These are phyloP conservation scores for Penicillium samsonianum DNA, from an alignment of 495 filamentous ascomycete species.

Conservation along the genomic window DNA sequence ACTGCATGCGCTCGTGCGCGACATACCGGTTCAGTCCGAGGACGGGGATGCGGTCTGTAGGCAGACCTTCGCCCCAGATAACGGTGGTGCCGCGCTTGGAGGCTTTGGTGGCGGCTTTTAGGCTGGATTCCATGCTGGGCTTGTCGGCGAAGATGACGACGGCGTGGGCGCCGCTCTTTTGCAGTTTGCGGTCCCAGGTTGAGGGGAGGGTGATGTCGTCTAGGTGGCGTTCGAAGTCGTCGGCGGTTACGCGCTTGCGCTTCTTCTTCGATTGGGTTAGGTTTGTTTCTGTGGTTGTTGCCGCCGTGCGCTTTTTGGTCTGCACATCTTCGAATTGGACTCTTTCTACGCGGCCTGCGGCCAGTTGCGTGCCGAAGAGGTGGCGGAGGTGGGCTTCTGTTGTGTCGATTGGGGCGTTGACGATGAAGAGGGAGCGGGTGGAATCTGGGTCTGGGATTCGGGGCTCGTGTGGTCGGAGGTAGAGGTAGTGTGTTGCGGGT, in stretches of 20 bases:
- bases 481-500: slow-evolving; percentile 77
- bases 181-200: slow-evolving; percentile 75
- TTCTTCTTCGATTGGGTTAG: slow-evolving; percentile 54
- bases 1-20: slow-evolving; percentile 61
- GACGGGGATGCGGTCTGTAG: slow-evolving; percentile 48
- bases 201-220: slow-evolving; percentile 58
- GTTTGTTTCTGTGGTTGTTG: slow-evolving; percentile 28
- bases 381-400: slow-evolving; percentile 73
- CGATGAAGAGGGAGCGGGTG: slow-evolving; percentile 76
- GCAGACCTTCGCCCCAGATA: slow-evolving; percentile 65
- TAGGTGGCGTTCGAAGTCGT: slow-evolving; percentile 54
- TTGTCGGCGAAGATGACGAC: slow-evolving; percentile 82
- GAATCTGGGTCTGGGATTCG: slow-evolving; percentile 72
- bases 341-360: slow-evolving; percentile 72
- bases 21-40: slow-evolving; percentile 66
- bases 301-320: slow-evolving; percentile 39
- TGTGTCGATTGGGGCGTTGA: slow-evolving; percentile 85
- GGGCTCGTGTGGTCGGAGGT: slow-evolving; percentile 78
- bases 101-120: slow-evolving; percentile 69
- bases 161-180: slow-evolving; percentile 71
- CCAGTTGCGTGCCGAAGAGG: slow-evolving; percentile 69
- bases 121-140: slow-evolving; percentile 65
- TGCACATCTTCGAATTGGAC: slow-evolving; percentile 67
- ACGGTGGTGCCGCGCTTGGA: slow-evolving; percentile 49
- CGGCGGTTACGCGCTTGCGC: slow-evolving; percentile 60